A percentile compares a stretch with the other conserved stretches of the same genome.
These are phyloP conservation scores for Kitagawia praeruptora DNA, from an alignment of 129 eudicot genomes.

Conservation along the genomic window DNA sequence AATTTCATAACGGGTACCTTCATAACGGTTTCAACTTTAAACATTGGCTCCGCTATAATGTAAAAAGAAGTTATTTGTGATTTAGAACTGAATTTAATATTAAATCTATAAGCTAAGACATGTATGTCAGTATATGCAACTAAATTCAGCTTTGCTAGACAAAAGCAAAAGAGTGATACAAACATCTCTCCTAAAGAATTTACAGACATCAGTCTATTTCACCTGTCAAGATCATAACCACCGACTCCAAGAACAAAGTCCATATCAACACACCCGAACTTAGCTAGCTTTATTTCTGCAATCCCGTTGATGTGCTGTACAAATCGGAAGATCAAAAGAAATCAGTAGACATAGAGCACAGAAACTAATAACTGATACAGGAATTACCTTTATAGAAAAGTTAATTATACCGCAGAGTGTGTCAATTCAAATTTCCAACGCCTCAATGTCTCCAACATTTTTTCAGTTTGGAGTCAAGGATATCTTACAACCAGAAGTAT, in stretches of 20 bases:
- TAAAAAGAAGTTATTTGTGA: neutral
- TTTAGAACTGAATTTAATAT: neutral
- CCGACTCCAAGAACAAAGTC: conserved; percentile 95
- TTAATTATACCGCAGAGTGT: neutral
- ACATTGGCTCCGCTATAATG: neutral
- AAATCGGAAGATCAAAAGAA: neutral
- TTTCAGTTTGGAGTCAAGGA: neutral
- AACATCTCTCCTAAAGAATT: neutral
- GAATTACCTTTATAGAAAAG: neutral
- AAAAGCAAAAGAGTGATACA: neutral
- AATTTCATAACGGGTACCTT: neutral
- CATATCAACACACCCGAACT: conserved; percentile 70
- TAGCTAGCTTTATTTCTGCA: conserved; percentile 80
- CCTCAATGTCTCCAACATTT: neutral
- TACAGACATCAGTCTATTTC: conserved; percentile 5
- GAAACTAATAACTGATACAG: neutral
- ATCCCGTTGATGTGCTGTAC: conserved; percentile 73
- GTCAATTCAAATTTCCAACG: neutral
- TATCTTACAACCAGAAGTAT: neutral
- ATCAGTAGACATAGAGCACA: conserved; percentile 5
- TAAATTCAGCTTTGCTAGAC: neutral
- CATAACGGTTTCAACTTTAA: neutral
- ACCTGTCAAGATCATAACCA: conserved; percentile 99
- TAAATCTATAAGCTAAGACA: neutral
- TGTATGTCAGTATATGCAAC: neutral